Conservation (phyloP, 352 stramenopile genomes). For the Phytopythium vexans region DNA sequence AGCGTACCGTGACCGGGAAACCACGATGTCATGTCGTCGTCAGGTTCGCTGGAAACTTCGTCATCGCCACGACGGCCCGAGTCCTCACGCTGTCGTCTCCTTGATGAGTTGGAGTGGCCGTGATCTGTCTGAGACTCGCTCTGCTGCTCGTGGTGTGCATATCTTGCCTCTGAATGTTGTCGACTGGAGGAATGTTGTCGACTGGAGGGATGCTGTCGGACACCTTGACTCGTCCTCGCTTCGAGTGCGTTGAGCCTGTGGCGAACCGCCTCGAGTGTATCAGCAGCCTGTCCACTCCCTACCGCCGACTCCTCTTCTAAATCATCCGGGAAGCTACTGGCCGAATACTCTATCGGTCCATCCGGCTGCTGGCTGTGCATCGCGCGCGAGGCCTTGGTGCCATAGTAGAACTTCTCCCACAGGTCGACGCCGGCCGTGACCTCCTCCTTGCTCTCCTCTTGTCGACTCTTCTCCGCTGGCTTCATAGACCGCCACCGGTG, state of each 20-base stretch:
- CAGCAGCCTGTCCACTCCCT: no score
- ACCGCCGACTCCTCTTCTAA: slow-evolving; percentile 3
- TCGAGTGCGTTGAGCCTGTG: no score
- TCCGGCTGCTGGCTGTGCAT: slow-evolving; percentile 13
- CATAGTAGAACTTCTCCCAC: slow-evolving; percentile 40
- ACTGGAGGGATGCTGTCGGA: not conserved
- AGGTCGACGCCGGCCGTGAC: slow-evolving; percentile 20
- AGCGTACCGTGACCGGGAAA: not conserved
- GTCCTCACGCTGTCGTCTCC: not conserved
- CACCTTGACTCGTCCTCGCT: slow-evolving; percentile 2
- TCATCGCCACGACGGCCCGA: slow-evolving; percentile 1
- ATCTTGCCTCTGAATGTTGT: slow-evolving; percentile 4
- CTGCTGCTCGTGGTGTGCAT: slow-evolving; percentile 5
- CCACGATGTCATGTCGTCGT: not conserved
- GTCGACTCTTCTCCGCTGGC: slow-evolving; percentile 8
- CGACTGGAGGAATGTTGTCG: slow-evolving; percentile 3
- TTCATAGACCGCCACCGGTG: slow-evolving; percentile 25
- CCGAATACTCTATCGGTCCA: slow-evolving; percentile 18
- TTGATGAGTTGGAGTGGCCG: no score
- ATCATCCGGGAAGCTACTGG: slow-evolving; percentile 18
- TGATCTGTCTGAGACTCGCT: slow-evolving; percentile 1
- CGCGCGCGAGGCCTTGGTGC: slow-evolving; percentile 16
- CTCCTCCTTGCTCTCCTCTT: slow-evolving; percentile 10
- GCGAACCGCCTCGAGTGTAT: no score
- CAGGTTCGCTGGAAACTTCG: not conserved